Conservation (phyloP, 371 early-diverging fungal species). For the Mortierella sp. region DNA sequence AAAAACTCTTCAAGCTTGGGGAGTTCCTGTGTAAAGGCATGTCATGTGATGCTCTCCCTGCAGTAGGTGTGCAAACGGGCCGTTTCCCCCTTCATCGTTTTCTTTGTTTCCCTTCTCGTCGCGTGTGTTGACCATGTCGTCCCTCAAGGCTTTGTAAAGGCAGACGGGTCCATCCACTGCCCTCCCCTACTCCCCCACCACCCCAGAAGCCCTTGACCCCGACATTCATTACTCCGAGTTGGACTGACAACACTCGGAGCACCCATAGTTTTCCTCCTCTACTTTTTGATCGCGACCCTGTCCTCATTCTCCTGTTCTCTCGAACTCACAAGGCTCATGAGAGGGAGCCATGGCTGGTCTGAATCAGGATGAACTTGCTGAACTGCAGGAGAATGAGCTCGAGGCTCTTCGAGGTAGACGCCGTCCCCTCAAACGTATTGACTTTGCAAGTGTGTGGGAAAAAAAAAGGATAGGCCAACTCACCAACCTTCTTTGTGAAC, state of each 20-base stretch:
- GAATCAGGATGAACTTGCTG: constrained; percentile 67
- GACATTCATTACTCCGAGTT: constrained; percentile 23
- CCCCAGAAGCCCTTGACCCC: neutral
- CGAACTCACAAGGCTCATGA: constrained; percentile 5
- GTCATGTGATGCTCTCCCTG: neutral
- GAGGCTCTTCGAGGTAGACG: constrained; percentile 72
- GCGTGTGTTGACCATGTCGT: constrained; percentile 19
- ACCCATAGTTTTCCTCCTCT: constrained; percentile 11
- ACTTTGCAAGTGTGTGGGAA: neutral
- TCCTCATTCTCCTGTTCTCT: constrained; percentile 6
- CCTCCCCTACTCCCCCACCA: neutral
- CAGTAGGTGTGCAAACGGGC: neutral
- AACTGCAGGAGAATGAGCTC: constrained; percentile 80
- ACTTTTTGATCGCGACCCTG: constrained; percentile 2
- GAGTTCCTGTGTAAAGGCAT: too few relatives aligned
- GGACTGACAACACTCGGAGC: constrained; percentile 26
- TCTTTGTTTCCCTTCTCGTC: constrained; percentile 1
- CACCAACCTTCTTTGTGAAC: neutral
- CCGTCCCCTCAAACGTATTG: neutral
- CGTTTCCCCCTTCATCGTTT: neutral
- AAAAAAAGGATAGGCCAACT: neutral
- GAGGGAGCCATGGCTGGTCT: constrained; percentile 41
- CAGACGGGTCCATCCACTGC: constrained; percentile 11
- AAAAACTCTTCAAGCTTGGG: too few relatives aligned
- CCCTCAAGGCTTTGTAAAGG: constrained; percentile 22